Base-by-base conservation (phyloP, 208 protist species). In the Crithidia thermophila region DNA sequence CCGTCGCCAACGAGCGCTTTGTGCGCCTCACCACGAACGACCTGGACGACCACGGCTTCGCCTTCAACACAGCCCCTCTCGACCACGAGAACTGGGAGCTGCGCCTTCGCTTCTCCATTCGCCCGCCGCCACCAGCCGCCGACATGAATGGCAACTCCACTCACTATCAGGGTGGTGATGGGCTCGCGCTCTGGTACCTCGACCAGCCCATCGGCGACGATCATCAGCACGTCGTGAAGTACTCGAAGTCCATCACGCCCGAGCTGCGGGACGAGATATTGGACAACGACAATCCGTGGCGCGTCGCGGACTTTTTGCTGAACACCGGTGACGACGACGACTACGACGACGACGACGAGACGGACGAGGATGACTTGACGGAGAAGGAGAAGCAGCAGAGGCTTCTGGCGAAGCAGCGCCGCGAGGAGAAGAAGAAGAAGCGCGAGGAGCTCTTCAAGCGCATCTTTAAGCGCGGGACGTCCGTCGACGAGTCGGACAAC, bases 151-250 rank as follows among this genome's bases (percentile, higher is more conserved):
- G 57, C 30, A 67, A 52, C 46, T 61, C 55, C 2, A 21, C 36
- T 8, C 25, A 66, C 31, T 90, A 93, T 64, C 80, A 89, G 46
- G 90, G 90, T 20, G 90, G 87, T 9, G 90, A 95, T 28, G 90
- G 90, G 13, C 58, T 95, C 53, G 90, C 87, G 5, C 52, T 95
- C 21, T 95, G 90, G 90, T 95, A 94, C 52, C 71, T 95, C 14
- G 67, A 80, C 28, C 79, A 87, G 45, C 85, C 90, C 11, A 82
- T 93, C 58, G 87, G 87, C 33, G 87, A 93, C 69, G 84, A 93
- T 51, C 84, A 93, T 43, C 87, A 93, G 43, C 87, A 93, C 65
- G 81, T 88, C 8, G 75, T 84, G 42, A 93, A 93, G 70, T 88
- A 93, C 75, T 86, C 75, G 46, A 90, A 90, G 60, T 72, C 82